phyloP scores from a whole-genome alignment of 495 filamentous ascomycete species.

The Cercophora sp. region DNA sequence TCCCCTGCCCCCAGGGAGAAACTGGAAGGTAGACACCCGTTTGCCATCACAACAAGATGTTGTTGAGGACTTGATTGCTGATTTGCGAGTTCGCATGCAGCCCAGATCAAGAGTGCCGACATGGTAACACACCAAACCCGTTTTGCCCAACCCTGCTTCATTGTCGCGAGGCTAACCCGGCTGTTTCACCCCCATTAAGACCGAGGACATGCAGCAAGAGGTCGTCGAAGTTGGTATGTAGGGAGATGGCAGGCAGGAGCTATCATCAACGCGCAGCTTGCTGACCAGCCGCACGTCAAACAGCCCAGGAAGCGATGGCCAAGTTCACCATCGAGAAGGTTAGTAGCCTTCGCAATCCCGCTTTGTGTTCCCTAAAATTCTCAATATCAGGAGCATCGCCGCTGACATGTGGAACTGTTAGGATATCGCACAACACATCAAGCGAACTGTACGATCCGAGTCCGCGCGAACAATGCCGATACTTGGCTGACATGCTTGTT shows the following conservation, averaged over 20 bases:
- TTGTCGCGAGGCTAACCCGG: constrained; percentile 22
- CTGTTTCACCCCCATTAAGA: constrained; percentile 47
- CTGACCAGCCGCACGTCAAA: constrained; percentile 2
- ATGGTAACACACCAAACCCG: constrained; percentile 63
- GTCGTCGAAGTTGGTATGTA: constrained; percentile 87
- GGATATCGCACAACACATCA: constrained; percentile 97
- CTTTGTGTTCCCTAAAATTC: not conserved
- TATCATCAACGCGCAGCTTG: not conserved
- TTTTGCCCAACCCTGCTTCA: constrained; percentile 2
- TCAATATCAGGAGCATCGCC: not conserved
- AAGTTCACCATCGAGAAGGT: constrained; percentile 95
- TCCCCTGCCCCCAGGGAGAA: constrained; percentile 35
- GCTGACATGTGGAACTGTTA: constrained; percentile 27
- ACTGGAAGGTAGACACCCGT: constrained; percentile 33
- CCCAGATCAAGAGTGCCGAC: constrained; percentile 92
- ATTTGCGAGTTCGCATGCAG: constrained; percentile 53
- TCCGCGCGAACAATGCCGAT: too few species aligned
- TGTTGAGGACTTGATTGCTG: too few species aligned
- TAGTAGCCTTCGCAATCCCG: constrained; percentile 14
- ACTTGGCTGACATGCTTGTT: constrained; percentile 13
- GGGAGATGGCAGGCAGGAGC: not conserved
- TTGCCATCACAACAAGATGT: too few species aligned
- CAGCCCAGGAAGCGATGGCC: constrained; percentile 89
- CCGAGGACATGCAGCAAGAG: constrained; percentile 94
- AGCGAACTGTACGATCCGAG: constrained; percentile 81